Evolutionary conservation across 805 yeast species (phyloP).

Genomic region (Lipomyces sp.): DNA sequence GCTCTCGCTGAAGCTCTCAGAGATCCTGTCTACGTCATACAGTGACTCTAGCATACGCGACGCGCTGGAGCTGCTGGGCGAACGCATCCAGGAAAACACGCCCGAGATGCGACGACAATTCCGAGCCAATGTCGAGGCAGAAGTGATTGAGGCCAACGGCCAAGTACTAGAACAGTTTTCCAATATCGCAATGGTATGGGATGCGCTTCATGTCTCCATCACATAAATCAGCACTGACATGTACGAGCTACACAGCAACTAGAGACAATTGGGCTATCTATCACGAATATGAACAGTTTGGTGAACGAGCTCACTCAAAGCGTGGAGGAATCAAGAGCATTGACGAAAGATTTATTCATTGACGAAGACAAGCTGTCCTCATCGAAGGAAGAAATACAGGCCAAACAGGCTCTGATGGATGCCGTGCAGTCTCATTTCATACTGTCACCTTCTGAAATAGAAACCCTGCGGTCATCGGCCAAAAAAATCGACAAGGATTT

Average conservation of each 20-base stretch:
- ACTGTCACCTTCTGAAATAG: constrained; percentile 68
- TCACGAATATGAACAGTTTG: constrained; percentile 32
- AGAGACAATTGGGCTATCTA: constrained; percentile 32
- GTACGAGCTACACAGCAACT: constrained; percentile 23
- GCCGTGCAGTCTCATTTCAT: constrained; percentile 57
- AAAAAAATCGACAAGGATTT: constrained; percentile 48
- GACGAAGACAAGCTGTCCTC: constrained; percentile 21
- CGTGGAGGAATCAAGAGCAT: constrained; percentile 8
- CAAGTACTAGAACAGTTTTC: constrained; percentile 37
- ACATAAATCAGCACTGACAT: too few species aligned
- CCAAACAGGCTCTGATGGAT: constrained; percentile 34
- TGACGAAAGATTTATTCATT: constrained; percentile 30
- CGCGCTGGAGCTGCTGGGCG: constrained; percentile 36
- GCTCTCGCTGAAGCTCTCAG: constrained; percentile 24
- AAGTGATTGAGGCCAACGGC: constrained; percentile 37
- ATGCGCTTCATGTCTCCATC: too few species aligned
- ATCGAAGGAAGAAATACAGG: constrained; percentile 28
- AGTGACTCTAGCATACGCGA: constrained; percentile 35
- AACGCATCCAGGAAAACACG: constrained; percentile 34
- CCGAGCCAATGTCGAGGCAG: constrained; percentile 37
- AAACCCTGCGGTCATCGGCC: constrained; percentile 43
- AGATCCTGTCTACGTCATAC: constrained; percentile 38
- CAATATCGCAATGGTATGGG: constrained; percentile 33
- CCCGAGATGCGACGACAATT: constrained; percentile 37
- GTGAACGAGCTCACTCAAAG: constrained; percentile 30